phyloP scores from a whole-genome alignment of 441 rosid genomes.

The Euphorbia schlechtendalii region DNA sequence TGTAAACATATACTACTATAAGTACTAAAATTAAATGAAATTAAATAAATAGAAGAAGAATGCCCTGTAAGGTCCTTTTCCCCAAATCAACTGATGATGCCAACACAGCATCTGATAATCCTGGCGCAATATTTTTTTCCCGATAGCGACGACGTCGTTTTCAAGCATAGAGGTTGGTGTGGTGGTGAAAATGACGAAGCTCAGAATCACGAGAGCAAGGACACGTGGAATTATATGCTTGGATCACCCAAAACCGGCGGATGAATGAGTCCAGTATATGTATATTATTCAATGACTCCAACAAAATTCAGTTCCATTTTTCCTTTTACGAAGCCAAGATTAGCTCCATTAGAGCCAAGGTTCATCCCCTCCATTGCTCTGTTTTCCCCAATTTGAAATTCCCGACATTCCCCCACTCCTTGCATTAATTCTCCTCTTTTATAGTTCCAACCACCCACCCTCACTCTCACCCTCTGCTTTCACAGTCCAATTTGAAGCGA shows the following conservation, averaged over 20 bases:
- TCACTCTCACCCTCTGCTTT: no score
- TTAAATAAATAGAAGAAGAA: no score
- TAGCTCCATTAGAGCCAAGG: slow-evolving; percentile 5
- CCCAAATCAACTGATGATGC: neutral
- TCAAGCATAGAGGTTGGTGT: neutral
- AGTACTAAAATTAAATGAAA: no score
- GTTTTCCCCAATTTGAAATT: slow-evolving; percentile 2
- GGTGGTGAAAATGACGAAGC: neutral
- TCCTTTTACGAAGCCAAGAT: slow-evolving; percentile 14
- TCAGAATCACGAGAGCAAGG: neutral
- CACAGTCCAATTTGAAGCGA: no score
- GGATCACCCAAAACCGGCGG: slow-evolving; percentile 19
- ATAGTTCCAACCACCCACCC: no score
- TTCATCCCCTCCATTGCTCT: no score
- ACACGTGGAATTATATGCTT: slow-evolving; percentile 18
- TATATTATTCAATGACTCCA: no score
- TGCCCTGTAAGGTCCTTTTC: no score
- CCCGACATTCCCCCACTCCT: slow-evolving; percentile 22
- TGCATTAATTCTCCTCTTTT: neutral
- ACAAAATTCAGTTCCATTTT: slow-evolving; percentile 16
- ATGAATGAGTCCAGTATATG: slow-evolving; percentile 1
- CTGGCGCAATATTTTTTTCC: no score
- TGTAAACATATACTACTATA: no score
- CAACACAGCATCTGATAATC: no score
- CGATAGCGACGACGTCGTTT: slow-evolving; percentile 15